Conservation (phyloP, 257 asterid species). For the Solanum infundibuliforme region DNA sequence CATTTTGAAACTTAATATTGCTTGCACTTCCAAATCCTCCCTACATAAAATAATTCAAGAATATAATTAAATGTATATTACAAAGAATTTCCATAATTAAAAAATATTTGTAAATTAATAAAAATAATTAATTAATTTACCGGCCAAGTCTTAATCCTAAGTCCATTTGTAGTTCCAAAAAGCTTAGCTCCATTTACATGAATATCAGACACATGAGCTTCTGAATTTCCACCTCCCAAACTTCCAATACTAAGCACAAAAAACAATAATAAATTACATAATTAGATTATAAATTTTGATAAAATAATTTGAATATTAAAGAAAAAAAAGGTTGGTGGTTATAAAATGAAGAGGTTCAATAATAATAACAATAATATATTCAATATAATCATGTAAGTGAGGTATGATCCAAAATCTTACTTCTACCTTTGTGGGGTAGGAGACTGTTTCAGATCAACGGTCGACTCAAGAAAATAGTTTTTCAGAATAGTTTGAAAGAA, state of each 20-base stretch:
- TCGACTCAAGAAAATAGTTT: background rate
- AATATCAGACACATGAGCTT: conserved; percentile 42
- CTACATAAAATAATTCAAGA: conserved; percentile 12
- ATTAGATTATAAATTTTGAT: background rate
- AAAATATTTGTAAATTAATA: background rate
- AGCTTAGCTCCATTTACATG: conserved; percentile 36
- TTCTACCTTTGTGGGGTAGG: background rate
- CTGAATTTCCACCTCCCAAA: conserved; percentile 40
- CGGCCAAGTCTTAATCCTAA: conserved; percentile 75
- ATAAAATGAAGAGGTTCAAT: background rate
- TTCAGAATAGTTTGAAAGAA: background rate
- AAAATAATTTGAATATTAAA: background rate
- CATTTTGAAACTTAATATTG: conserved; percentile 42
- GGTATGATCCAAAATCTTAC: background rate
- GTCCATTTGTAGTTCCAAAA: conserved; percentile 58
- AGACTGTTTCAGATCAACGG: rapidly evolving
- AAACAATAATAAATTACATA: background rate
- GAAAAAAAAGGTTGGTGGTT: background rate
- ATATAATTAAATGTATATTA: background rate
- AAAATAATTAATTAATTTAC: conserved; percentile 9
- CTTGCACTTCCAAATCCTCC: conserved; percentile 64
- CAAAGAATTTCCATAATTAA: background rate
- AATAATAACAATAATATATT: no score
- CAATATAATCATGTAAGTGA: background rate
- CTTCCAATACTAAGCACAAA: conserved; percentile 59